Conservation (phyloP, 176 grass and related monocot species). For the Coix lacrymajobi region DNA sequence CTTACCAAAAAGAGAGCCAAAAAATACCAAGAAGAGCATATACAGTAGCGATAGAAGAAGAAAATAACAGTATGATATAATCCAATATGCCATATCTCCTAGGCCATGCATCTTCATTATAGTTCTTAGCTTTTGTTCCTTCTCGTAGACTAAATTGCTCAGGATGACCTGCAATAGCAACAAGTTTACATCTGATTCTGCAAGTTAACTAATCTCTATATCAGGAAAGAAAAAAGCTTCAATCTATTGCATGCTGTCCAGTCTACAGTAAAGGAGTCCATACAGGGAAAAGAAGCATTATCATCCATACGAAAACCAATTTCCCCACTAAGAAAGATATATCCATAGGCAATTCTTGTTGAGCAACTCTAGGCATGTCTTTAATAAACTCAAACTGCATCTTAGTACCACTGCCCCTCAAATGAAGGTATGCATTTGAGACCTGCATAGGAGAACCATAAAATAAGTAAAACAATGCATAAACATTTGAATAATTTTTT, state of each 20-base stretch:
- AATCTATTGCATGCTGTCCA: background rate
- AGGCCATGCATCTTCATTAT: conserved; percentile 96
- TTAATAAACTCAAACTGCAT: conserved; percentile 52
- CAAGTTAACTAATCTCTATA: background rate
- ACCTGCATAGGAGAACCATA: conserved; percentile 20
- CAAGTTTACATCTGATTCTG: conserved; percentile 1
- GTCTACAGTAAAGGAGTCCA: background rate
- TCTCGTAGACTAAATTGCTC: conserved; percentile 64
- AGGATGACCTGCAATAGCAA: conserved; percentile 48
- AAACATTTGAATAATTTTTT: background rate
- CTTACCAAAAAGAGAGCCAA: conserved; percentile 58
- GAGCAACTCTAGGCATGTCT: conserved; percentile 42
- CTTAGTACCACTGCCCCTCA: conserved; percentile 11
- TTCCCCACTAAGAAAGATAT: conserved; percentile 27
- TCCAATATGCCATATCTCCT: conserved; percentile 61
- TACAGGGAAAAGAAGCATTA: conserved; percentile 50
- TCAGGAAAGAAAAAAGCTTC: background rate
- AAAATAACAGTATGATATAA: conserved; percentile 71
- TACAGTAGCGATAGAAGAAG: conserved; percentile 66
- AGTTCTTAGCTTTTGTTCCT: conserved; percentile 74
- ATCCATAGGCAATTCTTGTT: background rate
- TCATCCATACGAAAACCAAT: conserved; percentile 36
- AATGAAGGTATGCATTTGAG: conserved; percentile 33
- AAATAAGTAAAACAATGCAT: background rate
- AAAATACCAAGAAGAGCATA: conserved; percentile 51